Evolutionary conservation across 2,329 filamentous ascomycete genomes (phyloP).

Genomic region (Diaporthe batatas): DNA sequence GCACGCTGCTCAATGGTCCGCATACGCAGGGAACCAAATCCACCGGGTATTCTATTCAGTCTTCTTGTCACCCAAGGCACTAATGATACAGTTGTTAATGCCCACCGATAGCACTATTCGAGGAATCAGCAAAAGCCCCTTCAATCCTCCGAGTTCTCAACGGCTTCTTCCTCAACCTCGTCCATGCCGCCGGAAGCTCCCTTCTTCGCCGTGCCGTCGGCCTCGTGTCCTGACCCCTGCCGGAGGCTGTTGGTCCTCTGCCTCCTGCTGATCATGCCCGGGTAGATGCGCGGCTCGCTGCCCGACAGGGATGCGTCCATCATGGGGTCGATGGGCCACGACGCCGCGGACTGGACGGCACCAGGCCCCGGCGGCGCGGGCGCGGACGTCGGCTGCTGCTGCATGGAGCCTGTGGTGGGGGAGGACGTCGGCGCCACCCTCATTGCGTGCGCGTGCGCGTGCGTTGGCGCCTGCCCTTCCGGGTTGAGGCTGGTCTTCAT

Average conservation of each 20-base stretch:
- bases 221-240: slow-evolving; percentile 55
- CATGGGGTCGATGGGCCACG: slow-evolving; percentile 50
- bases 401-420: slow-evolving; percentile 22
- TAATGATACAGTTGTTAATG: slow-evolving; percentile 1
- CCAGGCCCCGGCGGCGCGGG: slow-evolving; percentile 2
- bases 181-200: slow-evolving; percentile 1
- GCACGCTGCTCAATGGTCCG: background rate
- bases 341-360: background rate
- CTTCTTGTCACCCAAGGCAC: slow-evolving; percentile 7
- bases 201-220: slow-evolving; percentile 47
- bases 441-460: background rate
- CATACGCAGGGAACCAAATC: slow-evolving; percentile 4
- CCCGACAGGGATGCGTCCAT: slow-evolving; percentile 65
- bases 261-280: slow-evolving; percentile 71
- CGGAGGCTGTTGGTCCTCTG: slow-evolving; percentile 59
- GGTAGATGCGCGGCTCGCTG: slow-evolving; percentile 78
- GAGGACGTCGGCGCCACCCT: slow-evolving; percentile 38
- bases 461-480: slow-evolving; percentile 24
- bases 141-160: slow-evolving; percentile 13
- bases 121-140: background rate
- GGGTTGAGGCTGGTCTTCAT: slow-evolving; percentile 42
- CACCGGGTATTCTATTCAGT: slow-evolving; percentile 18
- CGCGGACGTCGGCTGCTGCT: slow-evolving; percentile 34
- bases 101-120: background rate
- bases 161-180: slow-evolving; percentile 27